Evolutionary conservation across 83 land plant species (phyloP).

Genomic region (Diphasiastrum complanatum): DNA sequence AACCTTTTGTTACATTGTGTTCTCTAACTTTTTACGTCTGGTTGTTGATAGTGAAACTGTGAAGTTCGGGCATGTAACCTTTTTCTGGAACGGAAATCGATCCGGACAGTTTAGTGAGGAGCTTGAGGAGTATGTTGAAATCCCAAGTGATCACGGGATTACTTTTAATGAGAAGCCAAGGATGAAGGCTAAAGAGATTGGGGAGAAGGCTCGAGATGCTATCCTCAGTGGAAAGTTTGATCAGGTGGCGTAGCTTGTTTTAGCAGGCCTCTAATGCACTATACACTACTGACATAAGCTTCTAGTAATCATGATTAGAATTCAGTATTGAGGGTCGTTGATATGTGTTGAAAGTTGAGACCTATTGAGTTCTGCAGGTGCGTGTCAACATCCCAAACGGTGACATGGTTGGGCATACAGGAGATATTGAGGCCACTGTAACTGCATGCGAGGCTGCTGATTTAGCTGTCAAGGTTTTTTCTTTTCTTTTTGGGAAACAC

Average conservation of each 20-base stretch:
- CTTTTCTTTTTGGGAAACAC: no score
- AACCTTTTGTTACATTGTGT: not conserved
- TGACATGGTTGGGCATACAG: conserved; percentile 18
- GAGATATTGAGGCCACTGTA: conserved; percentile 11
- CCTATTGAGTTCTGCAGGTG: not conserved
- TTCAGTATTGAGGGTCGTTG: not conserved
- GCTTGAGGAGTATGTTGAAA: conserved; percentile 81
- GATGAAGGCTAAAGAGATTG: conserved; percentile 95
- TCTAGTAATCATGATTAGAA: no score
- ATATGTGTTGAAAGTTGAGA: no score
- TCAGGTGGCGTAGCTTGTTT: no score
- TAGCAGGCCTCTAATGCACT: no score
- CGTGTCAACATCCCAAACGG: conserved; percentile 12
- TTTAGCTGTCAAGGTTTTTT: conserved; percentile 7
- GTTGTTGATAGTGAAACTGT: conserved; percentile 74
- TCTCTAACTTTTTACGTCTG: not conserved
- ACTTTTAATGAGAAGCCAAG: conserved; percentile 86
- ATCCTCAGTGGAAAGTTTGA: conserved; percentile 75
- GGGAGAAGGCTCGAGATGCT: conserved; percentile 77
- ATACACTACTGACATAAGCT: not conserved
- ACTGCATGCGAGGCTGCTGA: conserved; percentile 12
- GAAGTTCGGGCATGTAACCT: conserved; percentile 97
- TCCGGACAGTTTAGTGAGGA: conserved; percentile 65
- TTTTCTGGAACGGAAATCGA: conserved; percentile 99
- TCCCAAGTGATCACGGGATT: conserved; percentile 84